Evolutionary conservation across 176 grass and related monocot species (phyloP), one percentile per base, ranked within the genome.

Genomic region (Zea luxurians): DNA sequence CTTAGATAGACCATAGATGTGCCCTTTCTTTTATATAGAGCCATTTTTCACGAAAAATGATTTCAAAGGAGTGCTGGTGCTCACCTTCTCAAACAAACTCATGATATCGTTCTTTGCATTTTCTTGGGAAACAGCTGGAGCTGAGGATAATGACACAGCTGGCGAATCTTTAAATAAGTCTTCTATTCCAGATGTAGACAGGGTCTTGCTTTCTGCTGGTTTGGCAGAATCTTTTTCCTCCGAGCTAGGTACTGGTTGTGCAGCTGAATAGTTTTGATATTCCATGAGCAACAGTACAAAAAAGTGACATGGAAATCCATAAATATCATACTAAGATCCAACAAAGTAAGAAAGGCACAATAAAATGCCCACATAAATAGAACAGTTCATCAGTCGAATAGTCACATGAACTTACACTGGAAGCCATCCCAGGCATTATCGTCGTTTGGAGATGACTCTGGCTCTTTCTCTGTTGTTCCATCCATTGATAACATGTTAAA

Each of bases 11-110:
- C 36, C 43, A 50, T 59, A 77, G 10, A 59, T 71, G 70, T 43
- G 83, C 36, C n/a, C 36, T 62, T 60, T 45, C 13, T 36, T 54
- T 46, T 62, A 21, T 12, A 38, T 8, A 48, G 17, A 54, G 10
- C 48, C 40, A 70, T 71, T 84, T 76, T 66, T 71, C 49, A 65
- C 27, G 70, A 77, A 66, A 15, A 9, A 60, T 62, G 43, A 40
- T 20, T 10, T 40, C 13, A 60, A 46, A 78, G 43, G 21, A 62
- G 3, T 37, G 48, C 2, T 73, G 15, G 46, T 17, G 36, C 66
- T 86, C 70, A 99, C 96, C 96, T 99, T 99, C 89, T 99, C 96
- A 82, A 99, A 99, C 73, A 99, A 89, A 78, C 90, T 93, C 96
- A 99, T 96, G 61, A 96, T 99, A 59, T 99, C 92, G 59, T 87